A percentile compares a stretch with the other conserved stretches of the same genome.
Evolutionary conservation across 2,329 filamentous ascomycete species (phyloP).

Genomic region (Alternaria hordeiaustralica): DNA sequence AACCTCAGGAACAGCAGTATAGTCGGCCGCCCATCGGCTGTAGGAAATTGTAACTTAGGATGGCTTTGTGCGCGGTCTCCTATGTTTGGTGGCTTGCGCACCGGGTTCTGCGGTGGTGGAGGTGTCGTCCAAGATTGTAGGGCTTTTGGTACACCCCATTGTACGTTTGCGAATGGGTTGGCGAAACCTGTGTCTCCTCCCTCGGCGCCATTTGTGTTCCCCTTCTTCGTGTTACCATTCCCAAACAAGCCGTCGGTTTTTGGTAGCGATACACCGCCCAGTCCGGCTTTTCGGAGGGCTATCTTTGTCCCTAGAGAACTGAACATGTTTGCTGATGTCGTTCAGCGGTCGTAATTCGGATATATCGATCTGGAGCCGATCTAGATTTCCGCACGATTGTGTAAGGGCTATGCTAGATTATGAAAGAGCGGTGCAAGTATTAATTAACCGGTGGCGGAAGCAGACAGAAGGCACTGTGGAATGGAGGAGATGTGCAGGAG

Average conservation of each 20-base stretch:
- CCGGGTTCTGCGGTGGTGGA: constrained; percentile 31
- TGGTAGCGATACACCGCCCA: constrained; percentile 59
- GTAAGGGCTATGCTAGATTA: background rate
- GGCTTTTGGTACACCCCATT: constrained; percentile 43
- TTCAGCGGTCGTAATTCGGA: background rate
- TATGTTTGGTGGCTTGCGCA: constrained; percentile 35
- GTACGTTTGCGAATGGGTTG: constrained; percentile 47
- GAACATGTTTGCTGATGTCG: constrained; percentile 55
- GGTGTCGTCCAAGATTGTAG: constrained; percentile 44
- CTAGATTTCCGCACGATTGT: background rate
- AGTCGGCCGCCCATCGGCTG: constrained; percentile 38
- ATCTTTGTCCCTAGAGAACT: constrained; percentile 64
- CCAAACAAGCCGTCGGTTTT: constrained; percentile 31
- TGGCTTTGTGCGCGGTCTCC: constrained; percentile 37
- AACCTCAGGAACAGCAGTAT: constrained; percentile 43
- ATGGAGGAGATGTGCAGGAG: constrained; percentile 8
- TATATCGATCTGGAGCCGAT: constrained; percentile 4
- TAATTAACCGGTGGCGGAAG: background rate
- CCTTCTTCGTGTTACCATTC: constrained; percentile 39
- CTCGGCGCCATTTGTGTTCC: constrained; percentile 15
- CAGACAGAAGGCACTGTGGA: background rate
- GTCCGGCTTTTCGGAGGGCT: constrained; percentile 63
- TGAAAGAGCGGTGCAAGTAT: constrained; percentile 1
- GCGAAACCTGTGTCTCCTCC: constrained; percentile 29
- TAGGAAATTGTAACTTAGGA: constrained; percentile 40